These are phyloP conservation scores for Leucosporidium yakuticum DNA, from an alignment of 768 basidiomycete genomes.

Conservation along the genomic window DNA sequence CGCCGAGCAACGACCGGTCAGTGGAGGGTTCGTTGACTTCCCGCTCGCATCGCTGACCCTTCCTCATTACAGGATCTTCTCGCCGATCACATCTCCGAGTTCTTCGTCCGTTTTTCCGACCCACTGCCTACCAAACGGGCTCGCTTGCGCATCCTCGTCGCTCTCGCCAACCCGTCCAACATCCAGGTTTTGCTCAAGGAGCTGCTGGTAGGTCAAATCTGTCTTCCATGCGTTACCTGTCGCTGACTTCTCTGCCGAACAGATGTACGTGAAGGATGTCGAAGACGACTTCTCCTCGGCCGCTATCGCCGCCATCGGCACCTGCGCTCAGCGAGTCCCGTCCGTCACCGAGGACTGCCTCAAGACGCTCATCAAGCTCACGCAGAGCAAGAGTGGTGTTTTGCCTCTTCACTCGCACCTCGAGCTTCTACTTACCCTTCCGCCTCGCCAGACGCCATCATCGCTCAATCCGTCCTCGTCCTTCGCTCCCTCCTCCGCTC, in stretches of 20 bases:
- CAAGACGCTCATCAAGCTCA: constrained; percentile 50
- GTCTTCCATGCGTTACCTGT: neutral
- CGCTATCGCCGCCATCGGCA: constrained; percentile 72
- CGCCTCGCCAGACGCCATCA: constrained; percentile 5
- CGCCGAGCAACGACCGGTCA: constrained; percentile 62
- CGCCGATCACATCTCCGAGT: constrained; percentile 56
- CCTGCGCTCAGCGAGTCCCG: constrained; percentile 62
- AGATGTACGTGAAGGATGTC: constrained; percentile 78
- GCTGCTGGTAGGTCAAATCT: constrained; percentile 59
- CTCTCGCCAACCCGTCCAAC: constrained; percentile 61
- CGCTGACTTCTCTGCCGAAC: constrained; percentile 10
- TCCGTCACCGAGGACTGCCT: constrained; percentile 67
- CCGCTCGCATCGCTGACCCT: neutral
- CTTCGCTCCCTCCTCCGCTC: constrained; percentile 24
- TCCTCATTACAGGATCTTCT: constrained; percentile 55
- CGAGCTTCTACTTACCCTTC: no score
- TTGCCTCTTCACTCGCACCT: neutral
- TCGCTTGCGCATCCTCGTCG: constrained; percentile 70
- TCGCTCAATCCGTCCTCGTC: constrained; percentile 30
- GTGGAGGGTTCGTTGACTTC: constrained; percentile 41
- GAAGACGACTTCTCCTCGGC: constrained; percentile 66
- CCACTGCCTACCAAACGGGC: constrained; percentile 59
- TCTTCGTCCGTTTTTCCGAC: constrained; percentile 64
- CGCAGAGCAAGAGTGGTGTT: constrained; percentile 20
- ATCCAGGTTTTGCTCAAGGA: constrained; percentile 69